phyloP scores from a whole-genome alignment of 805 yeast genomes.

The Lipomyces oligophaga region DNA sequence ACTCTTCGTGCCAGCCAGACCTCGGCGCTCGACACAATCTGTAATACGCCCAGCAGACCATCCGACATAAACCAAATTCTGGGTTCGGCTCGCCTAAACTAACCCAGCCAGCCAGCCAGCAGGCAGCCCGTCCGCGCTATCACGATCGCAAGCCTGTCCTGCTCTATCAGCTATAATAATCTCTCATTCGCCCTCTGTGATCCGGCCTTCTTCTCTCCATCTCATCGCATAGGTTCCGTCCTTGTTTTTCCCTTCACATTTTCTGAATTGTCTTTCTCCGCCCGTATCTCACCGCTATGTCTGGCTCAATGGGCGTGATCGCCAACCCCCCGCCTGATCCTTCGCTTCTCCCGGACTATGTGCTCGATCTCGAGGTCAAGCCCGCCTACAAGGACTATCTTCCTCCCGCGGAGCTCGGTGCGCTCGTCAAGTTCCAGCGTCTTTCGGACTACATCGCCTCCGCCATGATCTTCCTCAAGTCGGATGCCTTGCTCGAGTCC shows the following conservation, averaged over 20 bases:
- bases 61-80: too few relatives aligned
- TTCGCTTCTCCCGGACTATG: constrained; percentile 24
- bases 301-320: constrained; percentile 8
- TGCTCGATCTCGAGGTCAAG: constrained; percentile 22
- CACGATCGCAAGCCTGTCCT: too few relatives aligned
- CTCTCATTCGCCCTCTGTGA: not conserved
- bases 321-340: constrained; percentile 27
- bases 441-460: constrained; percentile 17
- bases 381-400: constrained; percentile 17
- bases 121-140: too few relatives aligned
- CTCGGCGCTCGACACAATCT: too few relatives aligned
- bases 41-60: too few relatives aligned
- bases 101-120: too few relatives aligned
- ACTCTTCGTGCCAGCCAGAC: too few relatives aligned
- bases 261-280: too few relatives aligned
- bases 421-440: constrained; percentile 28
- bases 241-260: not conserved
- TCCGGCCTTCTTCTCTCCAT: not conserved
- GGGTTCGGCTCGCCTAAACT: too few relatives aligned
- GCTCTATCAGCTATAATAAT: not conserved
- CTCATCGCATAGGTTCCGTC: not conserved
- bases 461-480: constrained; percentile 21
- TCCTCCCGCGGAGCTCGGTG: constrained; percentile 14
- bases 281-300: not conserved
- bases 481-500: constrained; percentile 7